Evolutionary conservation across 257 asterid species (phyloP).

Genomic region (Echites panduratus): DNA sequence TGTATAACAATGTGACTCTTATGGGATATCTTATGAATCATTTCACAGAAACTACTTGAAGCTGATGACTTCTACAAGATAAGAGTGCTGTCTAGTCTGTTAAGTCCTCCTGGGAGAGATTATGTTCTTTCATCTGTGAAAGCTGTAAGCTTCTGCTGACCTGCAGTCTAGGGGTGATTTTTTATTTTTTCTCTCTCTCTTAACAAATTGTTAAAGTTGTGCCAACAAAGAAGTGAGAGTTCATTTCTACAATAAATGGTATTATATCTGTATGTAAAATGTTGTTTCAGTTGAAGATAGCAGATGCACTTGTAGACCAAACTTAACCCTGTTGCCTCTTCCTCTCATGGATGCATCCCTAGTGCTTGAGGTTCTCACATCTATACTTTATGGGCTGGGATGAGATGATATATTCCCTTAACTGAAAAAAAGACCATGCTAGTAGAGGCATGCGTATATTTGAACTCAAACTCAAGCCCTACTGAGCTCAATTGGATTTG

Average conservation of each 20-base stretch:
- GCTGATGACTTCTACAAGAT: conserved; percentile 83
- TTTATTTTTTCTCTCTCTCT: neutral
- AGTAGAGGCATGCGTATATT: neutral
- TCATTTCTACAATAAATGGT: neutral
- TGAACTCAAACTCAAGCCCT: neutral
- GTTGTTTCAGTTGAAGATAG: neutral
- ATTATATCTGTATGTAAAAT: neutral
- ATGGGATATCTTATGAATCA: conserved; percentile 10
- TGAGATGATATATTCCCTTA: neutral
- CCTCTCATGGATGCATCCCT: neutral
- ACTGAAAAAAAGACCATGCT: neutral
- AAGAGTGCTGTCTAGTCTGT: conserved; percentile 73
- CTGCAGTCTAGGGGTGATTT: neutral
- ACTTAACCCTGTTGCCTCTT: neutral
- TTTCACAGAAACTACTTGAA: conserved; percentile 71
- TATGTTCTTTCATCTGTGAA: conserved; percentile 71
- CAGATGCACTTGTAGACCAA: neutral
- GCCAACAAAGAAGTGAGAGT: neutral
- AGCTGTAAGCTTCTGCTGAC: conserved; percentile 59
- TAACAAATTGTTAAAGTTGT: neutral
- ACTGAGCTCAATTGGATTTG: neutral
- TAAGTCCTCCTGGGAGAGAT: conserved; percentile 69
- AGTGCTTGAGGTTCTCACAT: neutral
- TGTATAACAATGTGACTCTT: neutral
- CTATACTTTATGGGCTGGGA: neutral